Evolutionary conservation across 2,329 filamentous ascomycete genomes (phyloP).

Genomic region (Trichoderma koningiopsis): DNA sequence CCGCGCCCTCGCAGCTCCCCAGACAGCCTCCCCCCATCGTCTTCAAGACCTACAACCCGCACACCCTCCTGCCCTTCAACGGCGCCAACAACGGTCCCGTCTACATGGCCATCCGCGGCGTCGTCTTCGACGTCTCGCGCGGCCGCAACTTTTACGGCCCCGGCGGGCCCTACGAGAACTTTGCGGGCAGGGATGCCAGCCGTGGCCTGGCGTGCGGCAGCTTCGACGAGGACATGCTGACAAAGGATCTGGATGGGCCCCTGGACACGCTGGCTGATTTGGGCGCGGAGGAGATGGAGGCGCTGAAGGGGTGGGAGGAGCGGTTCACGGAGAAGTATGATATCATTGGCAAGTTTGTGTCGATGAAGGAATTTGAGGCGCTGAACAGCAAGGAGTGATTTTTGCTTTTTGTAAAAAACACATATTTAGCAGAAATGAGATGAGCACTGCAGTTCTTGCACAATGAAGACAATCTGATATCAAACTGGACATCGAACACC

Average conservation of each 20-base stretch:
- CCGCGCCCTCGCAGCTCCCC: constrained; percentile 50
- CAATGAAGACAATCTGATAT: not conserved
- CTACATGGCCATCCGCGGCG: constrained; percentile 87
- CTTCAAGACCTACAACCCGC: constrained; percentile 72
- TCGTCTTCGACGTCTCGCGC: constrained; percentile 84
- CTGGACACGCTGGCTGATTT: constrained; percentile 76
- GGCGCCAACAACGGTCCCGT: constrained; percentile 74
- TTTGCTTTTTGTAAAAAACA: not conserved
- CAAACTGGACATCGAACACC: not conserved
- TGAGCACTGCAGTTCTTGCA: not conserved
- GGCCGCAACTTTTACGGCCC: constrained; percentile 96
- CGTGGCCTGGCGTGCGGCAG: constrained; percentile 86
- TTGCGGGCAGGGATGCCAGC: constrained; percentile 88
- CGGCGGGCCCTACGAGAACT: constrained; percentile 92
- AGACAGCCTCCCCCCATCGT: constrained; percentile 60
- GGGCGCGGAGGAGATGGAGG: constrained; percentile 75
- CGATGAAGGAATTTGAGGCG: constrained; percentile 45
- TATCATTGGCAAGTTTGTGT: constrained; percentile 84
- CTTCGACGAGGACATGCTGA: constrained; percentile 95
- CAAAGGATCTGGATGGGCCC: constrained; percentile 81
- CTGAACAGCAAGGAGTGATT: constrained; percentile 20
- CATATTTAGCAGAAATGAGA: not conserved
- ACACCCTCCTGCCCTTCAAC: constrained; percentile 82
- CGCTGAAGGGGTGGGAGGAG: constrained; percentile 88
- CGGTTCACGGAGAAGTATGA: constrained; percentile 92